Evolutionary conservation across 768 basidiomycete species (phyloP), one percentile per base, ranked within the genome.

Genomic region (Gymnopilus dilepis): DNA sequence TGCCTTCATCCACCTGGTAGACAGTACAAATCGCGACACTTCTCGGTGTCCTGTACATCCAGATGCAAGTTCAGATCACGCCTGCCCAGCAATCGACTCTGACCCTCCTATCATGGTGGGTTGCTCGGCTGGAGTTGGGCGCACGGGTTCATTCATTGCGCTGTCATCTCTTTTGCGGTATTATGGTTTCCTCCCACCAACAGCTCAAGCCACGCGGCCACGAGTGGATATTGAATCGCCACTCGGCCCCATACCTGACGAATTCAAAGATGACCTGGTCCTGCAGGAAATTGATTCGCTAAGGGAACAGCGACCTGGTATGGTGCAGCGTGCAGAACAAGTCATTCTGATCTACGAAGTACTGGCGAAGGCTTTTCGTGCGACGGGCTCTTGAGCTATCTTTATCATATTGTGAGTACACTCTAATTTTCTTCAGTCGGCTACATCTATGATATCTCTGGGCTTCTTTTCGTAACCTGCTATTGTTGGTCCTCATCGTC

Each of bases 51-150:
- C 65, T 28, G 52, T 65, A 33, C 71, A 74, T 58, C 66, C 62
- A 45, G 28, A 38, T 2, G 60, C 75, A 19, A 34, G 61, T 24
- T 37, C 59, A 48, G 38, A 50, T 28, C 59, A 59, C 33, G 26
- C 56, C 15, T 42, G 43, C 28, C 28, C 56, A 24, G 64, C 65
- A 33, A 63, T 74, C 30, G 83, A 88, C 65, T 77, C 83, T 13
- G 87, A 90, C 63, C 89, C 90, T n/a, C 92, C 92, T 0, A 83
- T 91, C 63, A 84, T 95, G 67, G 83, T 92, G 30, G 86, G 91
- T 63, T 96, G 94, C 70, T 94, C 92, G 26, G 94, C 95, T 1
- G 94, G 94, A 4, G 82, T 95, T 60, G 94, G 94, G 3, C 84
- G 94, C 34, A 94, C 94, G 4, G 94, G 94, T 17, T 84, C 93